Evolutionary conservation across 345 rosid species (phyloP).

Genomic region (Linum trigynum): DNA sequence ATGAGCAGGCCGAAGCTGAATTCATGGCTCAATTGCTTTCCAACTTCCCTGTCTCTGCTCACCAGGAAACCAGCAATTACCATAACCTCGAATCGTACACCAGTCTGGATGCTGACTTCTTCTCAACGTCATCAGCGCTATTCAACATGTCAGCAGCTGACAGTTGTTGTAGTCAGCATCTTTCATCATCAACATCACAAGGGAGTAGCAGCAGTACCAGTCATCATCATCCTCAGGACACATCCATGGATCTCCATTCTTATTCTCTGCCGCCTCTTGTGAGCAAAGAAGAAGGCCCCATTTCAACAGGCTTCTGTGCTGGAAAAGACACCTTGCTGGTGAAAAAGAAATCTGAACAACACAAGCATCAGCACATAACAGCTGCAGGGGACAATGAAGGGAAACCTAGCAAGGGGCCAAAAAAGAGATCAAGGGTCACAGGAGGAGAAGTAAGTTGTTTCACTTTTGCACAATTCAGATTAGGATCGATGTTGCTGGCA

Average conservation of each 20-base stretch:
- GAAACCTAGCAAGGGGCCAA: constrained; percentile 25
- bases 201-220: constrained; percentile 27
- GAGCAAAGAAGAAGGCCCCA: constrained; percentile 17
- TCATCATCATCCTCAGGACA: constrained; percentile 6
- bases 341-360: constrained; percentile 17
- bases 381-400: constrained; percentile 23
- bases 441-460: constrained; percentile 14
- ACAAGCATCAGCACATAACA: constrained; percentile 17
- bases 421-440: constrained; percentile 44
- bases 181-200: constrained; percentile 19
- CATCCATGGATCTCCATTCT: background rate
- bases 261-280: constrained; percentile 24
- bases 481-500: background rate
- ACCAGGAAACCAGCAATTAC: no score
- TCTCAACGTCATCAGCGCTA: constrained; percentile 36
- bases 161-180: constrained; percentile 15
- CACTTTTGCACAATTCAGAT: constrained; percentile 5
- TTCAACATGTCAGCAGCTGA: constrained; percentile 14
- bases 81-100: constrained; percentile 11
- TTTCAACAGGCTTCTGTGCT: constrained; percentile 30
- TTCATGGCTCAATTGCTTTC: constrained; percentile 60
- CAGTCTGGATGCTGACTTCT: constrained; percentile 15
- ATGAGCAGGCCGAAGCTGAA: constrained; percentile 47
- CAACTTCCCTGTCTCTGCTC: constrained; percentile 19
- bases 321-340: constrained; percentile 34